phyloP scores from a whole-genome alignment of 305 asterid species.

The Fraxinus nigra region DNA sequence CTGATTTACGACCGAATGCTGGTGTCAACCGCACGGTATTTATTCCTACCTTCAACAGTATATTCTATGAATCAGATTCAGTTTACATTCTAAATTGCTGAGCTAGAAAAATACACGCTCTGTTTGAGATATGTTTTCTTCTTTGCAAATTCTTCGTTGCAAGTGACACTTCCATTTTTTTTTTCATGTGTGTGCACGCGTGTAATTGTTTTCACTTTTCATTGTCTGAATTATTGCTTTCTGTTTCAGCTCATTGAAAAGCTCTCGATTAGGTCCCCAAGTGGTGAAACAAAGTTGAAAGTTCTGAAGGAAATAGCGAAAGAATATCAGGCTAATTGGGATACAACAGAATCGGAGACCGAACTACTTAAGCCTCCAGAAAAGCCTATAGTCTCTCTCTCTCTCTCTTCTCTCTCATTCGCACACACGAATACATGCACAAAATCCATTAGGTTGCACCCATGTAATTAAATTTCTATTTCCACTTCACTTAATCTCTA shows the following conservation, averaged over 20 bases:
- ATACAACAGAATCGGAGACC: constrained; percentile 65
- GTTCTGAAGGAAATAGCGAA: constrained; percentile 88
- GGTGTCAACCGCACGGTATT: constrained; percentile 86
- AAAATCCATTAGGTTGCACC: background rate
- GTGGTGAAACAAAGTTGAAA: constrained; percentile 79
- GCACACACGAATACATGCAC: background rate
- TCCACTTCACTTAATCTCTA: constrained; percentile 12
- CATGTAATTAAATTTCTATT: background rate
- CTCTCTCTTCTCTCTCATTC: constrained; percentile 18
- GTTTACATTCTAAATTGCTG: background rate
- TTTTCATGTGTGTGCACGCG: background rate
- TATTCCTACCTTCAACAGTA: background rate
- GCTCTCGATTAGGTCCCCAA: constrained; percentile 84
- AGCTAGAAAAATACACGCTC: background rate
- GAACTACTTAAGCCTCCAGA: constrained; percentile 89
- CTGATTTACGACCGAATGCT: constrained; percentile 90
- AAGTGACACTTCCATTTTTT: background rate
- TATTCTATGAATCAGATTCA: background rate
- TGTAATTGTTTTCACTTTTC: background rate
- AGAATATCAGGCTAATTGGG: constrained; percentile 91
- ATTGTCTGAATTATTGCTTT: background rate
- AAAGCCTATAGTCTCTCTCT: constrained; percentile 58
- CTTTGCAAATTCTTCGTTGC: background rate
- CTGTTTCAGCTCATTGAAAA: constrained; percentile 78
- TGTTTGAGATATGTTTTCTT: background rate